Evolutionary conservation across 352 stramenopile species (phyloP).

Genomic region (Pythium phragmiticola): DNA sequence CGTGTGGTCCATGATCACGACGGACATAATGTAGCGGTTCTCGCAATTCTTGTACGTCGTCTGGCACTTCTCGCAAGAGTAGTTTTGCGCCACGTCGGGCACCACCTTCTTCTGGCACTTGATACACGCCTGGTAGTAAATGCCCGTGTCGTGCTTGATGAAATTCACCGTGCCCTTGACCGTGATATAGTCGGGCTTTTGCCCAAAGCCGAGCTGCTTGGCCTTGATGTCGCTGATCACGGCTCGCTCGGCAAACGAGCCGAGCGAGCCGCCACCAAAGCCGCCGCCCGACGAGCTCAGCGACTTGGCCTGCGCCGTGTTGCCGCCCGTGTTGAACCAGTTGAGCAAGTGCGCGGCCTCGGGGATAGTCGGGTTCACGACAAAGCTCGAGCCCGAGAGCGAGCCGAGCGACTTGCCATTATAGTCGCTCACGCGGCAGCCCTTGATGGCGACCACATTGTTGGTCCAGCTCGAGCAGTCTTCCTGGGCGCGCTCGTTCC

Average conservation of each 20-base stretch:
- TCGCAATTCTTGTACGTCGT: slow-evolving; percentile 92
- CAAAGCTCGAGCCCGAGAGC: slow-evolving; percentile 73
- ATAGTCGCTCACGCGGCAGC: slow-evolving; percentile 93
- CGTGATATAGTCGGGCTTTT: slow-evolving; percentile 97
- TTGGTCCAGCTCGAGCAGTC: slow-evolving; percentile 85
- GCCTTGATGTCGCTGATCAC: slow-evolving; percentile 93
- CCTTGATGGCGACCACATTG: slow-evolving; percentile 95
- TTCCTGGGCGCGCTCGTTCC: slow-evolving; percentile 90
- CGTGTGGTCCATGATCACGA: slow-evolving; percentile 93
- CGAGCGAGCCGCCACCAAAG: slow-evolving; percentile 73
- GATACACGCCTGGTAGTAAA: slow-evolving; percentile 87
- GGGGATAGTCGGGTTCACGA: slow-evolving; percentile 84
- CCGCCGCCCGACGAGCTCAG: slow-evolving; percentile 67
- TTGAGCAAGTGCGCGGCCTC: slow-evolving; percentile 83
- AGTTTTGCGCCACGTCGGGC: slow-evolving; percentile 93
- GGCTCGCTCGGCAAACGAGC: slow-evolving; percentile 87
- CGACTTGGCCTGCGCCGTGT: slow-evolving; percentile 69
- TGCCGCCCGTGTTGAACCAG: slow-evolving; percentile 83
- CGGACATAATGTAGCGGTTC: slow-evolving; percentile 95
- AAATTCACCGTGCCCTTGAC: slow-evolving; percentile 97
- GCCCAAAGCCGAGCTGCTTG: slow-evolving; percentile 92
- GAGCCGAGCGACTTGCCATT: slow-evolving; percentile 91
- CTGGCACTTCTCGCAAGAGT: slow-evolving; percentile 96
- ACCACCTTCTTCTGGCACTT: slow-evolving; percentile 92
- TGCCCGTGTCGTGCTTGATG: slow-evolving; percentile 93